A percentile compares a stretch with the other conserved stretches of the same genome.
phyloP scores from a whole-genome alignment of 805 yeast genomes.

The Candida patagonica region DNA sequence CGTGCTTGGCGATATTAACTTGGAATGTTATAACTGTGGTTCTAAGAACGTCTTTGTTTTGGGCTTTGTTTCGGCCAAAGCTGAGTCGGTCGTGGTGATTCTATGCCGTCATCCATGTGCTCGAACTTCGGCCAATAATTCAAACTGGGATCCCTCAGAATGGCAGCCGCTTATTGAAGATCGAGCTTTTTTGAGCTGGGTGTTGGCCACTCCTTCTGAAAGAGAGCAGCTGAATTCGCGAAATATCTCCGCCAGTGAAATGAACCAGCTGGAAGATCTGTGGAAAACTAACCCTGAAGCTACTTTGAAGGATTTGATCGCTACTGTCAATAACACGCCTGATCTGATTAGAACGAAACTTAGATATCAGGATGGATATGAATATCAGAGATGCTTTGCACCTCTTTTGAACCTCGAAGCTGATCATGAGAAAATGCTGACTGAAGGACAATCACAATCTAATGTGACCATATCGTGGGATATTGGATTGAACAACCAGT shows the following conservation, averaged over 20 bases:
- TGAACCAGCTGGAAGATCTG: slow-evolving; percentile 62
- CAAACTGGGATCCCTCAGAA: slow-evolving; percentile 79
- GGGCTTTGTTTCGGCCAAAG: slow-evolving; percentile 82
- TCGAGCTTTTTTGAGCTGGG: slow-evolving; percentile 72
- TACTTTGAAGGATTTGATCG: slow-evolving; percentile 55
- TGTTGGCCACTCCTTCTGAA: slow-evolving; percentile 60
- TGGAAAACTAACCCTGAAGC: slow-evolving; percentile 72
- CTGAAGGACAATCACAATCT: slow-evolving; percentile 69
- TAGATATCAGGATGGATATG: slow-evolving; percentile 73
- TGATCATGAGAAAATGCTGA: slow-evolving; percentile 60
- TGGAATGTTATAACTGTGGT: slow-evolving; percentile 91
- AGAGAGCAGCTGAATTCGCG: slow-evolving; percentile 50
- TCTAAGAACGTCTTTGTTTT: slow-evolving; percentile 66
- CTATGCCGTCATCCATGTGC: slow-evolving; percentile 80
- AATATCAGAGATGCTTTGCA: slow-evolving; percentile 76
- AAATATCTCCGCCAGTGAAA: slow-evolving; percentile 52
- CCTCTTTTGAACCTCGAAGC: slow-evolving; percentile 79
- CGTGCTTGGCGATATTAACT: slow-evolving; percentile 74
- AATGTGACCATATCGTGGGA: slow-evolving; percentile 71
- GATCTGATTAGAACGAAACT: slow-evolving; percentile 63
- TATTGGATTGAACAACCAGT: slow-evolving; percentile 51
- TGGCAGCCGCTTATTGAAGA: slow-evolving; percentile 86
- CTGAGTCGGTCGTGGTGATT: slow-evolving; percentile 77
- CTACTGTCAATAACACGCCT: slow-evolving; percentile 38
- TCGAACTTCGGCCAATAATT: slow-evolving; percentile 41